Conservation (phyloP, 2,329 filamentous ascomycete genomes). For the Fusarium odoratissimum region DNA sequence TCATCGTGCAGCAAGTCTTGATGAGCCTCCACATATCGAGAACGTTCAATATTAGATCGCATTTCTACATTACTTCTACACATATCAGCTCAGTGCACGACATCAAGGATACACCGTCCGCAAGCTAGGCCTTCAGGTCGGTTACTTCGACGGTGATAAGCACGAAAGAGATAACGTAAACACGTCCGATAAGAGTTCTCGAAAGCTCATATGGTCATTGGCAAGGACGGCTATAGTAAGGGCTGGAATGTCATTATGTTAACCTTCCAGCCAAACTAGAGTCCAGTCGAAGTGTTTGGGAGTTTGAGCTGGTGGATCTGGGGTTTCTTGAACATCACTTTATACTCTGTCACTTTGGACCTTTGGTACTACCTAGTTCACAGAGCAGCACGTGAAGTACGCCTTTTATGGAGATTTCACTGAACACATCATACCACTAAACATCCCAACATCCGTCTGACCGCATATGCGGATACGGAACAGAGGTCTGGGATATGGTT, state of each 20-base stretch:
- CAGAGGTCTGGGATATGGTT: neutral
- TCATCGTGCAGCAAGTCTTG: neutral
- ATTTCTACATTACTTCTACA: neutral
- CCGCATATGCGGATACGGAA: neutral
- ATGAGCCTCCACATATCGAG: too few species aligned
- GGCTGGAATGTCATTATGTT: too few species aligned
- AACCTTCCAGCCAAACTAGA: neutral
- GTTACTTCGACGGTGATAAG: neutral
- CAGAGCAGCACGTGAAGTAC: neutral
- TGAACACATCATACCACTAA: neutral
- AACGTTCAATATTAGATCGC: too few species aligned
- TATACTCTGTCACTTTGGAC: neutral
- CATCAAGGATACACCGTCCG: neutral
- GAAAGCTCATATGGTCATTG: neutral
- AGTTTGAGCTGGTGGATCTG: neutral
- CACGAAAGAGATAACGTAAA: neutral
- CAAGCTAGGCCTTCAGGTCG: neutral
- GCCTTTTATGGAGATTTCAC: neutral
- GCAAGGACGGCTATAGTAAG: too few species aligned
- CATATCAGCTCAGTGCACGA: neutral
- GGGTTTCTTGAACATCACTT: neutral
- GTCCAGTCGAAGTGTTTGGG: neutral
- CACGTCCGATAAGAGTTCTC: neutral
- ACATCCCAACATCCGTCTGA: neutral
- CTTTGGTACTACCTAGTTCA: neutral